A percentile compares a stretch with the other conserved stretches of the same genome.
These are phyloP conservation scores for Backusella psychrophila DNA, from an alignment of 192 early-diverging fungal genomes.

Conservation along the genomic window DNA sequence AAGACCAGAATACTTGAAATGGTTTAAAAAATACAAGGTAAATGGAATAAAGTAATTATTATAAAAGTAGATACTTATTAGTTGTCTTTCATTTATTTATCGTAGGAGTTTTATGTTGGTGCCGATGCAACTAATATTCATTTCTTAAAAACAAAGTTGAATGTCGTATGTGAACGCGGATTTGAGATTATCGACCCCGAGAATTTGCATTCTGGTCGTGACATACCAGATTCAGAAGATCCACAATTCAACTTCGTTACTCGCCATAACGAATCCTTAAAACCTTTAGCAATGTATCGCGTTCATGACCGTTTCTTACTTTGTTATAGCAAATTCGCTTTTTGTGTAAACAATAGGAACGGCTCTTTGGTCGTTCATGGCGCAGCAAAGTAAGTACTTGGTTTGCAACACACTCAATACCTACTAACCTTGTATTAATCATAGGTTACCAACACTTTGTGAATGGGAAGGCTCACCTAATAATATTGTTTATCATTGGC, in stretches of 20 bases:
- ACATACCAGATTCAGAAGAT: conserved; percentile 81
- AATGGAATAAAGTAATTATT: neutral
- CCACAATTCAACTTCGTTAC: conserved; percentile 79
- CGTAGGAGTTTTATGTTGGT: conserved; percentile 91
- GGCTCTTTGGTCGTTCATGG: conserved; percentile 47
- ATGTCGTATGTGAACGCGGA: conserved; percentile 88
- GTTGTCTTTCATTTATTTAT: neutral
- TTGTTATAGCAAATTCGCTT: conserved; percentile 94
- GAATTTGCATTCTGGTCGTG: conserved; percentile 76
- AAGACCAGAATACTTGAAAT: conserved; percentile 7
- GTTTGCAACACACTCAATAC: neutral
- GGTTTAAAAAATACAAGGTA: conserved; percentile 36
- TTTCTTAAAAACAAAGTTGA: conserved; percentile 83
- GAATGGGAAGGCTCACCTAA: conserved; percentile 38
- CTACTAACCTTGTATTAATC: neutral
- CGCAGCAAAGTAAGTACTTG: neutral
- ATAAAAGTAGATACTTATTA: neutral
- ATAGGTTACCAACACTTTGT: conserved; percentile 25
- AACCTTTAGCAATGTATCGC: conserved; percentile 85
- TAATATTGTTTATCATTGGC: conserved; percentile 58
- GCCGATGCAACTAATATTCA: conserved; percentile 85
- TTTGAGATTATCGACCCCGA: conserved; percentile 95
- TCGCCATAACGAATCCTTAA: conserved; percentile 64
- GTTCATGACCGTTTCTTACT: conserved; percentile 78
- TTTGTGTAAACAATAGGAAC: conserved; percentile 83